These are phyloP conservation scores for Lentinula lateritia DNA, from an alignment of 768 basidiomycete species.

Conservation along the genomic window DNA sequence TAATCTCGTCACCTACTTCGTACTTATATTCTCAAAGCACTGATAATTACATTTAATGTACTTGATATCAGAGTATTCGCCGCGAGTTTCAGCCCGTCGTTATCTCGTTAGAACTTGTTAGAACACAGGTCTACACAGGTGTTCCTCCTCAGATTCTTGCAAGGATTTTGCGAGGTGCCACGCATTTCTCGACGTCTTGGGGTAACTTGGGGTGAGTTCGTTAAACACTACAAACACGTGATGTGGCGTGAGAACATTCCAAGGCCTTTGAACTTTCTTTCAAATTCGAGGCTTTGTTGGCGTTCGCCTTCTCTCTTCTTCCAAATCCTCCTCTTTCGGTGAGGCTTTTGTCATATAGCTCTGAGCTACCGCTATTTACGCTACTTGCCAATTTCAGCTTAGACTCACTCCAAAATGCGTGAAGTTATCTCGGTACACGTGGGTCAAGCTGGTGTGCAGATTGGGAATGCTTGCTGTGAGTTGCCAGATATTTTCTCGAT, in stretches of 20 bases:
- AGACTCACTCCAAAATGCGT: slow-evolving; percentile 51
- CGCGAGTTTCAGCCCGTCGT: too few relatives aligned
- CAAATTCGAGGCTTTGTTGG: neutral
- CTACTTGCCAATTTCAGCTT: neutral
- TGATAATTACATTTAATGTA: too few relatives aligned
- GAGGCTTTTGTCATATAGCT: neutral
- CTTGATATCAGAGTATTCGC: too few relatives aligned
- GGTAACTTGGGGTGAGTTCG: too few relatives aligned
- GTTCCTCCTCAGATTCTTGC: too few relatives aligned
- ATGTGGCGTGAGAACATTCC: neutral
- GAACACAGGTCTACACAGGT: too few relatives aligned
- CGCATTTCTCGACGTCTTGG: too few relatives aligned
- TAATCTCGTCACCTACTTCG: too few relatives aligned
- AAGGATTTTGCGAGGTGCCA: too few relatives aligned
- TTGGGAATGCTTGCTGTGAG: slow-evolving; percentile 98
- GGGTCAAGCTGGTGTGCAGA: slow-evolving; percentile 97
- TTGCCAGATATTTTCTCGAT: slow-evolving; percentile 23
- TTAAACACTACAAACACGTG: neutral
- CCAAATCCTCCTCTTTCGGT: slow-evolving; percentile 6
- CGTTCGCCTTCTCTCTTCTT: neutral
- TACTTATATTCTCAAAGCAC: too few relatives aligned
- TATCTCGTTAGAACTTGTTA: too few relatives aligned
- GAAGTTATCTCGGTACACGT: slow-evolving; percentile 99
- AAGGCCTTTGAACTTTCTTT: neutral
- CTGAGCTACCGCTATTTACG: slow-evolving; percentile 4